phyloP scores from a whole-genome alignment of 352 stramenopile genomes.

The Globisporangium sylvaticum region DNA sequence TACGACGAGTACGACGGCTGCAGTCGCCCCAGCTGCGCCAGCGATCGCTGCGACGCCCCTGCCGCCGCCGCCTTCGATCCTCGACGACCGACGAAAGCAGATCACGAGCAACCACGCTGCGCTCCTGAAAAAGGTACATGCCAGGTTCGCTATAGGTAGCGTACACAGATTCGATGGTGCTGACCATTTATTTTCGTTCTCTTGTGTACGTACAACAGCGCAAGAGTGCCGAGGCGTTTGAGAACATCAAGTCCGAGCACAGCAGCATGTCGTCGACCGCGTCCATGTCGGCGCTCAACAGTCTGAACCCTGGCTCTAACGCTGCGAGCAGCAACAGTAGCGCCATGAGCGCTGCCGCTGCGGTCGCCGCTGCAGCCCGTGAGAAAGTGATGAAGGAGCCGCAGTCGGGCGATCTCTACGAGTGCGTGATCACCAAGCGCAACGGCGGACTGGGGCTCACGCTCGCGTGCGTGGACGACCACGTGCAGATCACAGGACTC shows the following conservation, averaged over 20 bases:
- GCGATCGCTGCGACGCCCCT: slow-evolving; percentile 1
- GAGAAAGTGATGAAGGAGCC: slow-evolving; percentile 85
- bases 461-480: slow-evolving; percentile 76
- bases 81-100: slow-evolving; percentile 26
- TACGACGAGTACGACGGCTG: background rate
- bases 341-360: slow-evolving; percentile 19
- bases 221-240: slow-evolving; percentile 51
- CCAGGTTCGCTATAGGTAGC: background rate
- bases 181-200: background rate
- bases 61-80: slow-evolving; percentile 11
- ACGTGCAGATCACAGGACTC: slow-evolving; percentile 80
- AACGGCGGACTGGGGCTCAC: slow-evolving; percentile 73
- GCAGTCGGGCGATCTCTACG: slow-evolving; percentile 77
- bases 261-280: slow-evolving; percentile 12
- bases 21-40: background rate
- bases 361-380: slow-evolving; percentile 34
- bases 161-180: background rate
- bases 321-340: slow-evolving; percentile 27
- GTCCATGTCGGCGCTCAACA: slow-evolving; percentile 20
- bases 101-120: slow-evolving; percentile 19
- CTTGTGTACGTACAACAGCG: slow-evolving; percentile 21
- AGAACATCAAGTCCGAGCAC: slow-evolving; percentile 30
- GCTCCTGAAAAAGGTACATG: slow-evolving; percentile 29
- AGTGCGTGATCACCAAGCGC: slow-evolving; percentile 80
- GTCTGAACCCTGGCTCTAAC: slow-evolving; percentile 22